A percentile compares a stretch with the other conserved stretches of the same genome.
phyloP scores from a whole-genome alignment of 306 rosid genomes.

The Lablab purpureus region DNA sequence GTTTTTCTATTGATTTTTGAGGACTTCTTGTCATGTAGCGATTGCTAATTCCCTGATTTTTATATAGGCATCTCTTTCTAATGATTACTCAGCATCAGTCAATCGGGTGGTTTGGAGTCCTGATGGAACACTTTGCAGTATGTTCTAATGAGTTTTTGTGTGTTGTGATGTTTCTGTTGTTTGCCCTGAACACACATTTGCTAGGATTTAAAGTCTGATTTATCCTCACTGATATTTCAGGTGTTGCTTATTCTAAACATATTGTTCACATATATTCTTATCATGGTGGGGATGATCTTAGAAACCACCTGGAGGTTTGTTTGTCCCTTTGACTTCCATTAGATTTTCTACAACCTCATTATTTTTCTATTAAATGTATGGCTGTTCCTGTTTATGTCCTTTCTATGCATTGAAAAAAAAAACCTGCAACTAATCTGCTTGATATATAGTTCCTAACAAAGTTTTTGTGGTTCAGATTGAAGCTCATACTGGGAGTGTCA shows the following conservation, averaged over 20 bases:
- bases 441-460: constrained; percentile 35
- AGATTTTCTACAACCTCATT: constrained; percentile 32
- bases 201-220: constrained; percentile 28
- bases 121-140: constrained; percentile 91
- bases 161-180: constrained; percentile 31
- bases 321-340: constrained; percentile 32
- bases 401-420: constrained; percentile 15
- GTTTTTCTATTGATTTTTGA: constrained; percentile 18
- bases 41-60: constrained; percentile 46
- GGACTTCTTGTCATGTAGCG: constrained; percentile 32
- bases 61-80: constrained; percentile 75
- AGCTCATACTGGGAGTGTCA: constrained; percentile 95
- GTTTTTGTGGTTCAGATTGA: constrained; percentile 74
- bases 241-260: constrained; percentile 98
- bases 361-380: constrained; percentile 5
- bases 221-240: constrained; percentile 59
- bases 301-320: constrained; percentile 95
- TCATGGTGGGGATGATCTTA: constrained; percentile 85
- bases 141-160: constrained; percentile 40
- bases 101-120: constrained; percentile 98
- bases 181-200: constrained; percentile 7
- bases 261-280: constrained; percentile 93
- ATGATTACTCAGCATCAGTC: constrained; percentile 80
- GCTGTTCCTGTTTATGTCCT: constrained; percentile 30
- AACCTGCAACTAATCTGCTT: constrained; percentile 5